Evolutionary conservation across 768 basidiomycete genomes (phyloP).

Genomic region (Suillus subaureus): DNA sequence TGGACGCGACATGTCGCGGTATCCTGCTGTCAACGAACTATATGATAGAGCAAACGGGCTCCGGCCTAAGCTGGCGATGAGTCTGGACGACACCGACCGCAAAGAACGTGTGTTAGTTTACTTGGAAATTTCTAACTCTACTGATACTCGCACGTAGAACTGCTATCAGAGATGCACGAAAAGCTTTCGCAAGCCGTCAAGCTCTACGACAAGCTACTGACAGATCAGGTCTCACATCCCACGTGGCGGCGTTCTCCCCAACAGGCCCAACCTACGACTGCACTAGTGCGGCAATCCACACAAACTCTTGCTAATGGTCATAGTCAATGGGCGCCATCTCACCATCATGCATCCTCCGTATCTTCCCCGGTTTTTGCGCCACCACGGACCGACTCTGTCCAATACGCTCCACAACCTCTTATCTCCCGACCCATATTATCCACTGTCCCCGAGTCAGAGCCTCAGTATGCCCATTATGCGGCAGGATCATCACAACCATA

Average conservation of each 20-base stretch:
- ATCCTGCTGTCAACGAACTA: slow-evolving; percentile 82
- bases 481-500: slow-evolving; percentile 9
- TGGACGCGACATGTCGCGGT: slow-evolving; percentile 74
- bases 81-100: slow-evolving; percentile 78
- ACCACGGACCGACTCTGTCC: slow-evolving; percentile 19
- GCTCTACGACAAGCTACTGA: slow-evolving; percentile 86
- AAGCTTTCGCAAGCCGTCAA: slow-evolving; percentile 92
- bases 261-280: slow-evolving; percentile 12
- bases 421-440: slow-evolving; percentile 30
- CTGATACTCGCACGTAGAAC: slow-evolving; percentile 48
- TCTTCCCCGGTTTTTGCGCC: slow-evolving; percentile 22
- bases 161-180: slow-evolving; percentile 91
- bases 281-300: slow-evolving; percentile 3
- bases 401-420: slow-evolving; percentile 21
- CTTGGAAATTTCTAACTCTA: background rate
- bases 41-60: slow-evolving; percentile 81
- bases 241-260: slow-evolving; percentile 51
- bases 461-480: slow-evolving; percentile 26
- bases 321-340: slow-evolving; percentile 32
- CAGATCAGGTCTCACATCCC: slow-evolving; percentile 77
- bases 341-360: slow-evolving; percentile 19
- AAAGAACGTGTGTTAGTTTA: slow-evolving; percentile 71
- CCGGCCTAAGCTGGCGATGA: slow-evolving; percentile 81
- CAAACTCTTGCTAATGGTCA: slow-evolving; percentile 33
- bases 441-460: slow-evolving; percentile 28